Base-by-base conservation (phyloP, 352 stramenopile species). In the Phytophthora macrochlamydospora region DNA sequence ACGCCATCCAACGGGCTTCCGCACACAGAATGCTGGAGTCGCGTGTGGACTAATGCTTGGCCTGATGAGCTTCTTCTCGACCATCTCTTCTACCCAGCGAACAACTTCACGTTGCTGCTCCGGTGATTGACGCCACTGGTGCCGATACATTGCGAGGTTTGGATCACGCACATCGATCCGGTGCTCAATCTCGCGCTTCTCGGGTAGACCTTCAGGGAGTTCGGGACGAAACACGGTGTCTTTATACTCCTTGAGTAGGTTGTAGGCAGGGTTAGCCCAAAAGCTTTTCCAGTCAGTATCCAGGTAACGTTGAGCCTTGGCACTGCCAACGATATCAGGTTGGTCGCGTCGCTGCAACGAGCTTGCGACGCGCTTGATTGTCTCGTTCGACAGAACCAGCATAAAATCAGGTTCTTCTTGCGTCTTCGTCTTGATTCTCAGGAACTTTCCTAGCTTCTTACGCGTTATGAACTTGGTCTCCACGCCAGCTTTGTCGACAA, bases 21-120 rank as follows among this genome's bases (percentile, higher is more conserved):
- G 51, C 0, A 77, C 54, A 42, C 68, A 77, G 33, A 80, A 75
- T 0, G 67, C 18, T 76, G 14, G 72, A 51, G 29, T 42, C 30
- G 53, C 48, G 40, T 74, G 57, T 11, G 71, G 67, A 8, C 42
- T 67, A 12, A 59, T 79, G 7, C 43, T 71, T 42, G 56, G 40
- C 28, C 66, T 42, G 42, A 78, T 63, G 0, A 66, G 11, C 30
- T 35, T 46, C 9, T 51, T 58, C 4, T 11, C 11, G 7, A 66
- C 30, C 40, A 61, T 64, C 12, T 46, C 40, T 14, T 46, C 40
- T 6, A 46, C 40, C 40, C 40, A 46, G 4, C 9, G 9, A 7
- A 46, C 12, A n/a, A 46, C 18, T 18, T 63, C 66, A 7, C 29
- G 0, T 35, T 65, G 40, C 45, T 69, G 35, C 8, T 78, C 68